phyloP scores from a whole-genome alignment of 192 early-diverging fungal genomes.

The Coemansia reversa region DNA sequence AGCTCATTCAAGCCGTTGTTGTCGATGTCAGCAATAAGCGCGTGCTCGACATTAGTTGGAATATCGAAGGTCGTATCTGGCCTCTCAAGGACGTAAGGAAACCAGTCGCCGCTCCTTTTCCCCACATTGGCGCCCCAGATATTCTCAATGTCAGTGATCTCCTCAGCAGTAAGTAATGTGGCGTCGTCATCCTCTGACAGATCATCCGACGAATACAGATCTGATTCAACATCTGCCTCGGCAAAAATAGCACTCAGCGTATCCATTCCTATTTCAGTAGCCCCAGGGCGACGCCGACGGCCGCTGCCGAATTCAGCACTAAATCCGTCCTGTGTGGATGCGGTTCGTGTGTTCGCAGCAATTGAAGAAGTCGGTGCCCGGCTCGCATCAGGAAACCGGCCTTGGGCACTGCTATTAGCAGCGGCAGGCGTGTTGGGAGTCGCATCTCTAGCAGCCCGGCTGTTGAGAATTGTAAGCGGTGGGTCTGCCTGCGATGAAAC shows the following conservation, averaged over 20 bases:
- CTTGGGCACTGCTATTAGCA: slow-evolving; percentile 5
- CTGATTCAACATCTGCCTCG: slow-evolving; percentile 36
- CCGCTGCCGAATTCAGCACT: slow-evolving; percentile 26
- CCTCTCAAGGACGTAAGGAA: slow-evolving; percentile 44
- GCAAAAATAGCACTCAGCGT: slow-evolving; percentile 34
- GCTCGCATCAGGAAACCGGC: slow-evolving; percentile 1
- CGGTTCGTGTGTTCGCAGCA: background rate
- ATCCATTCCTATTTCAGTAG: slow-evolving; percentile 19
- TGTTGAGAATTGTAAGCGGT: slow-evolving; percentile 33
- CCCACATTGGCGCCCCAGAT: slow-evolving; percentile 54
- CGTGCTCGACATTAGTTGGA: slow-evolving; percentile 54
- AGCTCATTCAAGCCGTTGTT: slow-evolving; percentile 55
- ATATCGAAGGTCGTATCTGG: slow-evolving; percentile 53
- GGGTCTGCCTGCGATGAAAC: slow-evolving; percentile 40
- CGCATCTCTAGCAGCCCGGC: slow-evolving; percentile 18
- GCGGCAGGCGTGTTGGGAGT: background rate
- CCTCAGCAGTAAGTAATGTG: slow-evolving; percentile 32
- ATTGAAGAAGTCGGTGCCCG: background rate
- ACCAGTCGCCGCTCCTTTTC: slow-evolving; percentile 56
- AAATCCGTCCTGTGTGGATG: slow-evolving; percentile 10
- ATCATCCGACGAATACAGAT: slow-evolving; percentile 26
- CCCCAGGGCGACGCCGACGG: slow-evolving; percentile 9
- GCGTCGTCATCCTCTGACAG: slow-evolving; percentile 28
- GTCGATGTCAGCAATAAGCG: slow-evolving; percentile 52
- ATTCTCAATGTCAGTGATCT: slow-evolving; percentile 48